A percentile compares a stretch with the other conserved stretches of the same genome.
Conservation (phyloP, 177 flowering plant species). For the Vitis hybrid region DNA sequence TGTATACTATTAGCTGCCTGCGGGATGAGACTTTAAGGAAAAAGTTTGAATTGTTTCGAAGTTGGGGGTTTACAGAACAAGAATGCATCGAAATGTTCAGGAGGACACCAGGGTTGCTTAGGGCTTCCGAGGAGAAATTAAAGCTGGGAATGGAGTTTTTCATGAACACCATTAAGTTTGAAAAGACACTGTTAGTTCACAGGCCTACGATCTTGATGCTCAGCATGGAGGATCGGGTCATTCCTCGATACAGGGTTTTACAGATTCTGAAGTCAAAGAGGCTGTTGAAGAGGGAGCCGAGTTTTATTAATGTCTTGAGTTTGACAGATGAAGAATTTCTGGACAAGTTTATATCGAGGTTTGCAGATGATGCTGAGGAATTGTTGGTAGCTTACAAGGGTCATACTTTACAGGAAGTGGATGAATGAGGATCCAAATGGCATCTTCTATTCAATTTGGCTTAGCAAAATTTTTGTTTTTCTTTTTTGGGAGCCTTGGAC, state of each 20-base stretch:
- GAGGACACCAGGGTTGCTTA: slow-evolving; percentile 24
- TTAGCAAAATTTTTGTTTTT: not conserved
- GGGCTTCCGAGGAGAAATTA: slow-evolving; percentile 32
- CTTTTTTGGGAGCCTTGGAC: not conserved
- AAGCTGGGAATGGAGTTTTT: slow-evolving; percentile 38
- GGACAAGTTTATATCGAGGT: slow-evolving; percentile 33
- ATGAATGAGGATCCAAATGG: not conserved
- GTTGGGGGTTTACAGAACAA: slow-evolving; percentile 27
- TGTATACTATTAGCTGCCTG: slow-evolving; percentile 21
- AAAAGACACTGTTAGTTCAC: slow-evolving; percentile 20
- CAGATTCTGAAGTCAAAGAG: slow-evolving; percentile 34
- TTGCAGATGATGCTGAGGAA: slow-evolving; percentile 25
- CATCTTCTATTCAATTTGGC: too few relatives aligned
- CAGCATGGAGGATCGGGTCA: slow-evolving; percentile 36
- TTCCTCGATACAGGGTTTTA: slow-evolving; percentile 41
- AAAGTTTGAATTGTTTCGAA: slow-evolving; percentile 28
- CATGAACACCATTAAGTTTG: slow-evolving; percentile 23
- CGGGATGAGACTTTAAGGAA: slow-evolving; percentile 22
- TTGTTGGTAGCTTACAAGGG: slow-evolving; percentile 26
- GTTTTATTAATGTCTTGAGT: slow-evolving; percentile 11
- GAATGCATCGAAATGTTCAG: slow-evolving; percentile 33
- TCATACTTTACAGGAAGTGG: slow-evolving; percentile 6
- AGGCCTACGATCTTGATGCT: slow-evolving; percentile 30
- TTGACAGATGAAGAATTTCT: slow-evolving; percentile 29
- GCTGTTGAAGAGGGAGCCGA: slow-evolving; percentile 26